Percentiles rank a stretch among this genome's conserved stretches.
Conservation (phyloP, 768 basidiomycete species). For the Suillus bovinus region DNA sequence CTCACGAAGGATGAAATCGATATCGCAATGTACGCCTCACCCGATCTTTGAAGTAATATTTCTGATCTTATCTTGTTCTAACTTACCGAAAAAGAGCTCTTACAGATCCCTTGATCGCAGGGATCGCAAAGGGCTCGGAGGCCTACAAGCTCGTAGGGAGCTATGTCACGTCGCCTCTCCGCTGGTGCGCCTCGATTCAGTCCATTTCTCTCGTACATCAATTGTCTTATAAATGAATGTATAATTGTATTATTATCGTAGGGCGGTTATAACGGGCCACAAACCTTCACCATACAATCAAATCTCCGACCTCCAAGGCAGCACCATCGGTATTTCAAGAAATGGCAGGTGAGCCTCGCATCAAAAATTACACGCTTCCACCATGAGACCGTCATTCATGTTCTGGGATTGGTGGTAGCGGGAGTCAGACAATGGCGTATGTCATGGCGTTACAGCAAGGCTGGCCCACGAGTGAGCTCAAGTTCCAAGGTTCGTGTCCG, state of each 20-base stretch:
- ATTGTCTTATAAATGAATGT: background rate
- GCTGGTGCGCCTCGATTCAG: constrained; percentile 56
- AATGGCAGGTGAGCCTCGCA: constrained; percentile 62
- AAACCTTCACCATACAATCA: constrained; percentile 66
- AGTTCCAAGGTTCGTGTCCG: constrained; percentile 63
- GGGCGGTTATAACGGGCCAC: constrained; percentile 89
- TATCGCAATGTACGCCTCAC: constrained; percentile 61
- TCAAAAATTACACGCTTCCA: background rate
- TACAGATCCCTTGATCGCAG: constrained; percentile 89
- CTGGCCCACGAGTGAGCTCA: constrained; percentile 65
- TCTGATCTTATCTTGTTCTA: constrained; percentile 8
- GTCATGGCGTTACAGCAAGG: constrained; percentile 90
- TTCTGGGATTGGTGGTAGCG: constrained; percentile 41
- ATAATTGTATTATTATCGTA: constrained; percentile 24
- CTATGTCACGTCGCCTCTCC: constrained; percentile 85
- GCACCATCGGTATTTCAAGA: constrained; percentile 87
- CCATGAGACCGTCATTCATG: background rate
- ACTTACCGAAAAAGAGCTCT: constrained; percentile 60
- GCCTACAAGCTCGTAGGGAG: constrained; percentile 92
- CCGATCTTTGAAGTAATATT: constrained; percentile 4
- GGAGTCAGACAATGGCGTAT: constrained; percentile 93
- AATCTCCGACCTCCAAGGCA: constrained; percentile 75
- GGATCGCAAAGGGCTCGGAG: constrained; percentile 85
- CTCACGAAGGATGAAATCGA: constrained; percentile 79
- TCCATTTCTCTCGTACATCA: background rate